Evolutionary conservation across 441 rosid genomes (phyloP), one percentile per base, ranked within the genome.

Genomic region (Syzygium malaccense): DNA sequence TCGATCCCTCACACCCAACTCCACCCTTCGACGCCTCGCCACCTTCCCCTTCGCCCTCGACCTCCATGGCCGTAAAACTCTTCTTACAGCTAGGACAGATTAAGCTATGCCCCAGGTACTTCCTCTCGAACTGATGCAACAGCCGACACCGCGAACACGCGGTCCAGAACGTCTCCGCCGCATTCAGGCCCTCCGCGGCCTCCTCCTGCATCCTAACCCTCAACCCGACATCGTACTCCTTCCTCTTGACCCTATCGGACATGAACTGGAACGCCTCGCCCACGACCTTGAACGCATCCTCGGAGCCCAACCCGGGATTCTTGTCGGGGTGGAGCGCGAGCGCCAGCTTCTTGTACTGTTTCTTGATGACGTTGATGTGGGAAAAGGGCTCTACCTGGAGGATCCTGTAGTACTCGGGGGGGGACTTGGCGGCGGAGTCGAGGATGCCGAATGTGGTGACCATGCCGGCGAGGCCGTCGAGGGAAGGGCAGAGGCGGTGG

Each of bases 381-480:
- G 99, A 95, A 85, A 96, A 97, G 89, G 98, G 98, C 87, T 95
- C 98, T 91, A 96, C 97, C 96, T 96, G 95, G 75, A 96, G 96
- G 75, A 95, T 88, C 88, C 90, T 92, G 89, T 97, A 97, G 96
- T 96, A 97, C 37, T 91, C 86, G n/a, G 92, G 83, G 55, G 66
- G 51, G 49, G 92, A 30, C 30, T 87, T 91, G 53, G 95, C 88
- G 48, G 95, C 94, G 45, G 87, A 88, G 26, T 58, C 92, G 85
- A 96, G 95, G 88, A 94, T 94, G 85, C 91, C 90, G 89, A 97
- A 93, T 71, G 98, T 95, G 2, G 94, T 93, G 85, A 95, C 91
- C 96, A 97, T 93, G 79, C 96, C 91, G 49, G 95, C 92, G 88
- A 95, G 86, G 84, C 96, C 96, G 54, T 94, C 95, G 60, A 93